Evolutionary conservation across 2,329 filamentous ascomycete species (phyloP).

Genomic region (Geosmithia putterillii): DNA sequence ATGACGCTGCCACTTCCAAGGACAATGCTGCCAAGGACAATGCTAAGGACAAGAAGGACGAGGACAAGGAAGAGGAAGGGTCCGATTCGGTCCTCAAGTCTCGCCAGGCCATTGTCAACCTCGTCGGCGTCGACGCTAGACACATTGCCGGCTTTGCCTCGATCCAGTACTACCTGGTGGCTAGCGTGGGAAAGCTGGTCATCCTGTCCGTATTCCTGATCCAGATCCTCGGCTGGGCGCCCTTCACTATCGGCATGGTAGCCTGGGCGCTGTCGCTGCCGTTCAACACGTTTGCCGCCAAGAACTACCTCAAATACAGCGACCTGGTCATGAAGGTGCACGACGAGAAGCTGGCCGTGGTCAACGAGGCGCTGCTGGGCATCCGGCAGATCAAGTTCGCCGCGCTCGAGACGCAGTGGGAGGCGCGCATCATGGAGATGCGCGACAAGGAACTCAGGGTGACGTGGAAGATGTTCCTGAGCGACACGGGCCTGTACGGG

Average conservation of each 20-base stretch:
- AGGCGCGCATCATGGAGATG: constrained; percentile 50
- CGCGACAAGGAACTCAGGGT: constrained; percentile 54
- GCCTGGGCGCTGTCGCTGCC: constrained; percentile 54
- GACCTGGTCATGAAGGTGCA: constrained; percentile 62
- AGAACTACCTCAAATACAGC: constrained; percentile 50
- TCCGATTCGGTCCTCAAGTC: constrained; percentile 26
- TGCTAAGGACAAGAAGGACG: constrained; percentile 17
- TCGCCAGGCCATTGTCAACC: constrained; percentile 61
- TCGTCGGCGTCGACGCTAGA: constrained; percentile 64
- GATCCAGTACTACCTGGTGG: constrained; percentile 53
- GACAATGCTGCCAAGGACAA: constrained; percentile 21
- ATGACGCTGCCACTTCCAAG: constrained; percentile 11
- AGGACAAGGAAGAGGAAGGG: constrained; percentile 31
- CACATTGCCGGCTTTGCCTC: constrained; percentile 57
- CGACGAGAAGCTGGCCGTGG: constrained; percentile 62
- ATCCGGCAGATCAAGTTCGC: constrained; percentile 82
- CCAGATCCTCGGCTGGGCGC: constrained; percentile 60
- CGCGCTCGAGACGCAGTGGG: constrained; percentile 64
- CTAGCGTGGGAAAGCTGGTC: constrained; percentile 48
- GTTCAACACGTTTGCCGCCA: constrained; percentile 55
- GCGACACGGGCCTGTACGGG: constrained; percentile 48
- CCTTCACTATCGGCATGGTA: constrained; percentile 51
- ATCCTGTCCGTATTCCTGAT: constrained; percentile 56
- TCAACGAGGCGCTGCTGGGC: constrained; percentile 66
- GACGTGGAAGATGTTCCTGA: constrained; percentile 54